These are phyloP conservation scores for Elsinoe batatas DNA, from an alignment of 2,329 filamentous ascomycete species.

Conservation along the genomic window DNA sequence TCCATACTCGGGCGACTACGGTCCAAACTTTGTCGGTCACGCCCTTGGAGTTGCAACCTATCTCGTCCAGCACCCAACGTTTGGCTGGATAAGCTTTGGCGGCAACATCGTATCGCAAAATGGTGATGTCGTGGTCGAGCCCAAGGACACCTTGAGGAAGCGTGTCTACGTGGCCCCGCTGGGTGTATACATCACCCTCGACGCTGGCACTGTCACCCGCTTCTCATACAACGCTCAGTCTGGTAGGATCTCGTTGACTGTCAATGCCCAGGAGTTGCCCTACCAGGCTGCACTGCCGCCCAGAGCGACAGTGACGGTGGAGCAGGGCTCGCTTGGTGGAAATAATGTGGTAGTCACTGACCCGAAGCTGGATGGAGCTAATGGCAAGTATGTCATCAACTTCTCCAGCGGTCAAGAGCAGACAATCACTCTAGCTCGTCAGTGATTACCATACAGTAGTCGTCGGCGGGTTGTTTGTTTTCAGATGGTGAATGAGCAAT, in stretches of 20 bases:
- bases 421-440: neutral
- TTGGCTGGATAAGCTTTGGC: slow-evolving; percentile 44
- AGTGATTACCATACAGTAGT: neutral
- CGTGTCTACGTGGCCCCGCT: slow-evolving; percentile 41
- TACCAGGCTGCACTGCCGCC: neutral
- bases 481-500: too few relatives aligned
- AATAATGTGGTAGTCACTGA: slow-evolving; percentile 4
- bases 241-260: slow-evolving; percentile 19
- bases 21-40: slow-evolving; percentile 44
- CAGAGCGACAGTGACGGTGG: slow-evolving; percentile 4
- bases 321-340: slow-evolving; percentile 3
- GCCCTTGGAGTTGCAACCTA: slow-evolving; percentile 43
- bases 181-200: slow-evolving; percentile 33
- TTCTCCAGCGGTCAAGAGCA: neutral
- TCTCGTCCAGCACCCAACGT: slow-evolving; percentile 35
- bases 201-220: slow-evolving; percentile 35
- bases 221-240: slow-evolving; percentile 29
- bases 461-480: too few relatives aligned
- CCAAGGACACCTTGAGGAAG: slow-evolving; percentile 39
- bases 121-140: slow-evolving; percentile 28
- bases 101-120: slow-evolving; percentile 30
- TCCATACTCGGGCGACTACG: slow-evolving; percentile 49
- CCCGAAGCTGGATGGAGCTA: neutral
- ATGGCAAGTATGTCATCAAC: slow-evolving; percentile 3
- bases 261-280: slow-evolving; percentile 11